Conservation (phyloP, 345 rosid genomes). For the Hypericum perforatum region DNA sequence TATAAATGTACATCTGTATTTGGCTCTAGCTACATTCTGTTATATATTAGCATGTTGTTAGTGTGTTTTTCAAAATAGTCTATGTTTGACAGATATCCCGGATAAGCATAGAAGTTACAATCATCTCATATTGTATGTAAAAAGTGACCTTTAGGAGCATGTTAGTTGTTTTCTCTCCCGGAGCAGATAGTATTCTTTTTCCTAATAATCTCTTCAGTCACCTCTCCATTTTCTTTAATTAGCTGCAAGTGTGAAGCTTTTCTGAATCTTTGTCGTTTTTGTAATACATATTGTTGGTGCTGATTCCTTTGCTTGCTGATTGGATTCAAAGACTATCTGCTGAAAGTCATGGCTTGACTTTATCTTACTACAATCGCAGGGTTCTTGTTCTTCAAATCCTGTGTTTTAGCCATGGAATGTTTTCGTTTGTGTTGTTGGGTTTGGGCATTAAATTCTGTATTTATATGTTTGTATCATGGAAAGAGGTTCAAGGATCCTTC, state of each 20-base stretch:
- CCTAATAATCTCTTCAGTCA: too few relatives aligned
- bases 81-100: too few relatives aligned
- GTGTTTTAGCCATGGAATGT: slow-evolving; percentile 38
- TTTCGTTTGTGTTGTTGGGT: slow-evolving; percentile 30
- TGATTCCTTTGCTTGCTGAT: slow-evolving; percentile 18
- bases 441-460: slow-evolving; percentile 25
- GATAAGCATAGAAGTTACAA: too few relatives aligned
- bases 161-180: too few relatives aligned
- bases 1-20: too few relatives aligned
- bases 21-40: too few relatives aligned
- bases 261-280: background rate
- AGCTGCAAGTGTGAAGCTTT: background rate
- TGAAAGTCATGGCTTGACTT: slow-evolving; percentile 44
- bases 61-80: too few relatives aligned
- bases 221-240: too few relatives aligned
- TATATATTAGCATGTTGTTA: too few relatives aligned
- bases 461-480: slow-evolving; percentile 20
- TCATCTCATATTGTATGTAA: too few relatives aligned
- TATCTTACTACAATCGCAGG: slow-evolving; percentile 65
- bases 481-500: slow-evolving; percentile 11
- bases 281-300: background rate
- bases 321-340: slow-evolving; percentile 20
- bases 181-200: too few relatives aligned
- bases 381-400: slow-evolving; percentile 47
- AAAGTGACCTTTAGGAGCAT: too few relatives aligned